Conservation (phyloP, 164 flowering plant species). For the Sedum album region DNA sequence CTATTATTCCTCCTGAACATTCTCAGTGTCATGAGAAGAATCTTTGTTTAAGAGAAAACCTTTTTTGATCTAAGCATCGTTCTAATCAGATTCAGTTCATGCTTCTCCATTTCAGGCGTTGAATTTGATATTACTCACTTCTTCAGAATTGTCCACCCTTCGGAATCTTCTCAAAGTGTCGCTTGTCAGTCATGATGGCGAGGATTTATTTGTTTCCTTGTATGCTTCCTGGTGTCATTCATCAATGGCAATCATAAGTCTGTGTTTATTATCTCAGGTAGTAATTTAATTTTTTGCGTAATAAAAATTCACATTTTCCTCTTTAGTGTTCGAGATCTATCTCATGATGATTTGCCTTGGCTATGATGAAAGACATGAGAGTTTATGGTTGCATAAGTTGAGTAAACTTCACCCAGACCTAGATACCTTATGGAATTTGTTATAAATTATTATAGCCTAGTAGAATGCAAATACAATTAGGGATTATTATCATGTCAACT, state of each 20-base stretch:
- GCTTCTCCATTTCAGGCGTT: slow-evolving; percentile 61
- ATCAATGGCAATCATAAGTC: slow-evolving; percentile 88
- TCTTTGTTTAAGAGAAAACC: not conserved
- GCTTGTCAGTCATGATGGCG: slow-evolving; percentile 61
- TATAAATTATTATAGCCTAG: not conserved
- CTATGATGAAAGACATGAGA: not conserved
- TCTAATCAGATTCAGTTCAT: not conserved
- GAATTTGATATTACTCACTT: slow-evolving; percentile 88
- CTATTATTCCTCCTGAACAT: not conserved
- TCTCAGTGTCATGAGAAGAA: not conserved
- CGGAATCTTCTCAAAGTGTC: slow-evolving; percentile 75
- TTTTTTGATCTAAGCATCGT: not conserved
- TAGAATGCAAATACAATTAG: not conserved
- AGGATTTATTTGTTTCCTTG: slow-evolving; percentile 66
- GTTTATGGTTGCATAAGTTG: not conserved
- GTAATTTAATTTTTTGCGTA: slow-evolving; percentile 2
- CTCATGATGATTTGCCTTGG: not conserved
- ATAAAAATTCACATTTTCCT: not conserved
- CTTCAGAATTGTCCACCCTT: slow-evolving; percentile 72
- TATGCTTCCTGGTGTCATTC: slow-evolving; percentile 99
- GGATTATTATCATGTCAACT: no score
- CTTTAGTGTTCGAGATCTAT: not conserved
- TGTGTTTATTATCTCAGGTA: slow-evolving; percentile 94
- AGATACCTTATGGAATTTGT: not conserved
- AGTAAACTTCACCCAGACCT: not conserved